Evolutionary conservation across 2,329 filamentous ascomycete species (phyloP), one percentile per base, ranked within the genome.

Genomic region (Fonsecaea multimorphosa): DNA sequence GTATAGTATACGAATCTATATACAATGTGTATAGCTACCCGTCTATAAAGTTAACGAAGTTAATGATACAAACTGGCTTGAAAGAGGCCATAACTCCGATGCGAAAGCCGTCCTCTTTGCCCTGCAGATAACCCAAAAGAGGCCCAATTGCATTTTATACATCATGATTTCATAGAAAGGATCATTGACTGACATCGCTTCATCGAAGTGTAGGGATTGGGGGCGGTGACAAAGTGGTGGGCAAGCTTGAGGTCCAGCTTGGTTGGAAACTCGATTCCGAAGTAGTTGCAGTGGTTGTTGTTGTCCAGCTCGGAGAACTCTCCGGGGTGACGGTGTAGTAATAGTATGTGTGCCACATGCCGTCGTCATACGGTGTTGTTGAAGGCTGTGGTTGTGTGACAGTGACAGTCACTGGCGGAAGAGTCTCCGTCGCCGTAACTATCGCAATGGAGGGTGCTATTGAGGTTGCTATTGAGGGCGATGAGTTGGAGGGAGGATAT

Each of bases 301-400:
- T 52, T 24, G 60, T 54, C 19, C 61, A 57, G n/a, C 27, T 62
- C n/a, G 52, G 56, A 9, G 19, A n/a, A 19, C 19, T 54, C n/a
- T 62, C 58, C 12, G 58, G 38, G 22, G 29, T 58, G 27, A 65
- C 62, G 6, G 62, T 70, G 36, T 67, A 68, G 64, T 70, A 72
- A 61, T 75, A 76, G 19, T 68, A 71, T 3, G 73, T 76, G 62
- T 75, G 74, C 73, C 73, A 76, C 65, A 70, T 69, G 32, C 74
- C 74, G 61, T 74, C 66, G 54, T 76, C 74, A 40, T 73, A 74
- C 19, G 68, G 64, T 52, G 61, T 68, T 29, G 68, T 66, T 8
- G 69, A 68, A 16, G 69, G 70, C 22, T 66, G 57, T 4, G 68
- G 57, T 54, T 69, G 61, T 36, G 69, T 72, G 27, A 70, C 71